Percentiles rank a stretch among this genome's conserved stretches.
Evolutionary conservation across 176 grass and related monocot species (phyloP).

Genomic region (Calamus simplicifolius): DNA sequence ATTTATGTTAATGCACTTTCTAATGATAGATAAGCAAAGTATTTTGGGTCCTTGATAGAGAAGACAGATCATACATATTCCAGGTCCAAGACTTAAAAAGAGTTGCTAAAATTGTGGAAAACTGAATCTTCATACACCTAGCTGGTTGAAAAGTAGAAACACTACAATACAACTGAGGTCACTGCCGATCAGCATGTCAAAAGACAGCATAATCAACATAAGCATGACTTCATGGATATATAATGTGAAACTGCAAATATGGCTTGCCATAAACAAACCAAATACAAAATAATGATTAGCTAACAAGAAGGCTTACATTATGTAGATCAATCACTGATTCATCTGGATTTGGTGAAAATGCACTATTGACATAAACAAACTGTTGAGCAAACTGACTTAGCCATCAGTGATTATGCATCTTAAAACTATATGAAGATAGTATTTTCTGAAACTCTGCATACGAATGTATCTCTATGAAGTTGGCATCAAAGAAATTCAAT

Average conservation of each 20-base stretch:
- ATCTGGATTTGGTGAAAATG: conserved; percentile 80
- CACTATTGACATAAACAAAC: conserved; percentile 83
- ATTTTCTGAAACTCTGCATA: conserved; percentile 10
- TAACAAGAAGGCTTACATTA: conserved; percentile 43
- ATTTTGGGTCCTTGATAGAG: conserved; percentile 5
- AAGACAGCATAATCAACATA: no score
- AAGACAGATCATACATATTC: conserved; percentile 1
- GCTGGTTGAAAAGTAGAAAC: no score
- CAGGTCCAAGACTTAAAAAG: no score
- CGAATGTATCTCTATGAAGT: conserved; percentile 73
- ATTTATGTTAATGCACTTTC: conserved; percentile 1
- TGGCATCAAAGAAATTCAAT: conserved; percentile 79
- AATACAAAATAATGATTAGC: no score
- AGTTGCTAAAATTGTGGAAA: no score
- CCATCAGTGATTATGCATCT: conserved; percentile 11
- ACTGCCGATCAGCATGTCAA: no score
- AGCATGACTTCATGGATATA: no score
- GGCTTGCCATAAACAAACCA: no score
- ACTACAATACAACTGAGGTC: no score
- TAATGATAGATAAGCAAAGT: conserved; percentile 1
- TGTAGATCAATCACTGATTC: conserved; percentile 75
- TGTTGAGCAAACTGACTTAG: conserved; percentile 24
- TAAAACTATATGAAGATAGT: no score
- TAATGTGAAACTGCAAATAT: no score
- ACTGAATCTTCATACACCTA: no score